These are phyloP conservation scores for Macadamia tetraphylla DNA, from an alignment of 164 flowering plant species.

Conservation along the genomic window DNA sequence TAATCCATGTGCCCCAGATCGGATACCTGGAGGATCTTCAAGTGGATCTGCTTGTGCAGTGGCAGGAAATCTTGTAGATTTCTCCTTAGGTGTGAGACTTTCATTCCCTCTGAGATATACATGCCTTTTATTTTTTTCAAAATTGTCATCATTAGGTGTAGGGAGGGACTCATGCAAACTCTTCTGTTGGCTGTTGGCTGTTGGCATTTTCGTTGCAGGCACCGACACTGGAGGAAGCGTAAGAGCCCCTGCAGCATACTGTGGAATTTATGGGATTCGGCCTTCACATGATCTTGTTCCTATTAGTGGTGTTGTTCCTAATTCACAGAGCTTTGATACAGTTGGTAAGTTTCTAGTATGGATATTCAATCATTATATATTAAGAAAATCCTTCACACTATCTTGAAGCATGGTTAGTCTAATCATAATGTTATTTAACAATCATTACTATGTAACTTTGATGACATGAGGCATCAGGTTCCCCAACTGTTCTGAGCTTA, in stretches of 20 bases:
- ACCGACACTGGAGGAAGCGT: conserved; percentile 97
- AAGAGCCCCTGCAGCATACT: conserved; percentile 86
- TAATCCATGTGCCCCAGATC: no score
- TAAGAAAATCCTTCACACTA: neutral
- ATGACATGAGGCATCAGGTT: no score
- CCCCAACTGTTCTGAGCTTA: no score
- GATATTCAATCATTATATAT: neutral
- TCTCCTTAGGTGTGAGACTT: no score
- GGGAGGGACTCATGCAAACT: no score
- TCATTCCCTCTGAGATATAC: no score
- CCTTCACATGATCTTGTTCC: conserved; percentile 81
- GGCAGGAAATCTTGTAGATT: no score
- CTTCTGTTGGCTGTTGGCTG: neutral
- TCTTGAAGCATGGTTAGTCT: neutral
- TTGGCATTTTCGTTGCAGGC: conserved; percentile 35
- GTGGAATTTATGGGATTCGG: conserved; percentile 83
- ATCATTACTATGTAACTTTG: no score
- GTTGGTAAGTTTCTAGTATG: conserved; percentile 51
- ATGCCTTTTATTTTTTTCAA: no score
- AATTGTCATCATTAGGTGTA: no score
- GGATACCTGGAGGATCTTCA: no score
- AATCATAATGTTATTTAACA: neutral
- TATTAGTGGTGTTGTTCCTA: conserved; percentile 66
- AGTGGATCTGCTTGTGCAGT: no score
- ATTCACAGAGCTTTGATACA: conserved; percentile 94